Conservation (phyloP, 2,329 filamentous ascomycete genomes). For the Ceratocystis alfenasii region DNA sequence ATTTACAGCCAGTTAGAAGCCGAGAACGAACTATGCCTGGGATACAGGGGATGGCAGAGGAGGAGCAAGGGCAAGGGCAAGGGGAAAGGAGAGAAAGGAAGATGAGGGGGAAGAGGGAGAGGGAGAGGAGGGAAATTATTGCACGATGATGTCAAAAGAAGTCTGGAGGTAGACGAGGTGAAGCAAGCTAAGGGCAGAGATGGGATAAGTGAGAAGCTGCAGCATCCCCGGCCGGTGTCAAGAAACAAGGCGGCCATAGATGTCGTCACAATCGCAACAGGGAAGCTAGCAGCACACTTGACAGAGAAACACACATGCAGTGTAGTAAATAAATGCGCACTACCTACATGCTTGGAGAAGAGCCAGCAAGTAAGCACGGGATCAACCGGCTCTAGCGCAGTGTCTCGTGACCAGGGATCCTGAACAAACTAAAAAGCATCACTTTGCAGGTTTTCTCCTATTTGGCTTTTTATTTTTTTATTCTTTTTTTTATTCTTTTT, state of each 20-base stretch:
- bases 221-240: background rate
- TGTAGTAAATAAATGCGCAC: too few species aligned
- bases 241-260: background rate
- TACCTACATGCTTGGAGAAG: background rate
- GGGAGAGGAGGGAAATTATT: background rate
- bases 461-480: too few species aligned
- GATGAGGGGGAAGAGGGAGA: background rate
- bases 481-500: too few species aligned
- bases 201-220: background rate
- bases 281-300: too few species aligned
- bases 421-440: background rate
- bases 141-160: slow-evolving; percentile 11
- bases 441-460: too few species aligned
- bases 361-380: slow-evolving; percentile 27
- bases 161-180: background rate
- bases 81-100: background rate
- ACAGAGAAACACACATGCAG: too few species aligned
- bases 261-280: background rate
- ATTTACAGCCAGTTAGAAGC: slow-evolving; percentile 4
- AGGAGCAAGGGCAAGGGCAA: background rate
- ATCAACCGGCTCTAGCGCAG: slow-evolving; percentile 35
- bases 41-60: background rate
- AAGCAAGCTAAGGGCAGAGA: background rate
- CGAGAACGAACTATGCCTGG: background rate
- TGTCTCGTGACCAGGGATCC: background rate